Base-by-base conservation (phyloP, 2,329 filamentous ascomycete species). In the Penicillium sp. region DNA sequence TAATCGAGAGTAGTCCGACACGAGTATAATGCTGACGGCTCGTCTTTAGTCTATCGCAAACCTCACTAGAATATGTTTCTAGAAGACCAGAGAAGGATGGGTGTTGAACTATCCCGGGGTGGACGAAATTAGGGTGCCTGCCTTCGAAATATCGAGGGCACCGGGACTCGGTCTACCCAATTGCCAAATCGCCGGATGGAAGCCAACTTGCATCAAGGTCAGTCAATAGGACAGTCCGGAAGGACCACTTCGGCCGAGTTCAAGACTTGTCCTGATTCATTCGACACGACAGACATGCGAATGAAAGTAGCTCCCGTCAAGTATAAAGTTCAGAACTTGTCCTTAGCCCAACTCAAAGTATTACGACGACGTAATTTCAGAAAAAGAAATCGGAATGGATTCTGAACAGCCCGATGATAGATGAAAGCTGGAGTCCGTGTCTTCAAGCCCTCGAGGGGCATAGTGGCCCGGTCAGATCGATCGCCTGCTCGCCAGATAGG, bases 261-360 rank as follows among this genome's bases (percentile, higher is more conserved):
- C 69, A 38, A 51, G 70, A 77, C 43, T 59, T 65, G 19, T 64
- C 59, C 25, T 63, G 70, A 56, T 75, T 66, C 61, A 71, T 70
- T 65, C 66, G 60, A 26, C 66, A 69, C 58, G 62, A 61, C 56
- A 71, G 54, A 57, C 48, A 16, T 49, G 52, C 67, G 48, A 72
- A 76, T 42, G 55, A 72, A 37, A 62, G 55, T 4, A 37, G 61
- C 19, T 64, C 30, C 4, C 30, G 7, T 33, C 7, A 33, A 8
- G 30, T 33, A 33, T 33, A 33, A 6, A 33, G 30, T 51, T 75
- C 62, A 38, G 61, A 40, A 8, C 30, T 33, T 33, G 7, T 33
- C 30, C 10, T 33, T 33, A 33, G 30, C 30, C 30, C 30, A 4
- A 22, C 13, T 14, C 10, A n/a, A 38, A 52, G 51, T 52, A 22